Evolutionary conservation across 2,329 filamentous ascomycete genomes (phyloP), one percentile per base, ranked within the genome.

Genomic region (Fusarium sp.): DNA sequence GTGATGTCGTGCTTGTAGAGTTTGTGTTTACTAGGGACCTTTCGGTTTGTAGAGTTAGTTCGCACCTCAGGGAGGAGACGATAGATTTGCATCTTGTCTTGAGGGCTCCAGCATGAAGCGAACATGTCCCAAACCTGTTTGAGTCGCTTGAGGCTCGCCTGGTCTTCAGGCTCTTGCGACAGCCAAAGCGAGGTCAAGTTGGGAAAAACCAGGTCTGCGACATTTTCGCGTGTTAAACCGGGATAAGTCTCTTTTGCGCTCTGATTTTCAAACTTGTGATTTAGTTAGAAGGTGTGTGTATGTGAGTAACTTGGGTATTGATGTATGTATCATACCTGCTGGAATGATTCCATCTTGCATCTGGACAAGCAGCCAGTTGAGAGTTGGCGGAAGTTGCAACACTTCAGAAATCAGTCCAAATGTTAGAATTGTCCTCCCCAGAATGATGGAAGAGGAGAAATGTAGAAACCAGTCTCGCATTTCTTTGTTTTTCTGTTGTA

Each of bases 131-230:
- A 69, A 10, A 42, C 27, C 10, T 23, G 41, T 15, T 66, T 61
- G 57, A 64, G 38, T 19, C 54, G 41, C 11, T 21, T 19, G 46
- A 69, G 65, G 4, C 11, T 55, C 27, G 44, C 59, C 10, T 70
- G 67, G 23, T 70, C 67, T 10, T 65, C 44, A 11, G 21, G 37
- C 15, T 29, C 35, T 39, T 69, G 65, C 4, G 67, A 57, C 4
- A 67, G 31, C 39, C 19, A 37, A 12, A n/a, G 18, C 19, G 44
- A 41, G 8, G 27, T 10, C 12, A 69, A 33, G 8, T 45, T 23
- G 4, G 66, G 59, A 23, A 69, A 69, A 15, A 35, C 11, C 23
- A 29, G 9, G 23, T 19, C 19, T 10, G 37, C 5, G 38, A 51
- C 54, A 19, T 49, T 37, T 21, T 21, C 52, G 18, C 37, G 19